These are phyloP conservation scores for Neurospora tetraspora DNA, from an alignment of 495 filamentous ascomycete species.

Conservation along the genomic window DNA sequence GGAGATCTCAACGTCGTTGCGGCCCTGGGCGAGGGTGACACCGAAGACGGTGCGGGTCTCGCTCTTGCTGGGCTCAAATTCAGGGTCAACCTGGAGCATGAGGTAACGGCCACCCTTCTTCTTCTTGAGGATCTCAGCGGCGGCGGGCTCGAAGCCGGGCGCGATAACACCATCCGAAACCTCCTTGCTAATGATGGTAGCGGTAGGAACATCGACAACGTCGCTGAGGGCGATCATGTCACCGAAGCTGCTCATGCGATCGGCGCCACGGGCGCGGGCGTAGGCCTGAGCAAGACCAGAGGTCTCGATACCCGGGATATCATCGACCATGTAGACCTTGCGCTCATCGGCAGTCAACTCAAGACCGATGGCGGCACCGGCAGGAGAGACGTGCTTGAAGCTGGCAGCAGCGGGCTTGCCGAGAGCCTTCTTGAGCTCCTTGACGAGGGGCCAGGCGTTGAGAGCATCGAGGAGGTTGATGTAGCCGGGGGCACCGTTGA, in stretches of 20 bases:
- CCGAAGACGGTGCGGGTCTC: constrained; percentile 86
- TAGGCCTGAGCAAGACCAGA: constrained; percentile 89
- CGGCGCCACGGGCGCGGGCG: constrained; percentile 85
- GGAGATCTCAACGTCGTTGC: constrained; percentile 81
- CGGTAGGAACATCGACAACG: constrained; percentile 78
- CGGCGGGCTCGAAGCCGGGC: constrained; percentile 71
- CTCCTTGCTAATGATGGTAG: constrained; percentile 93
- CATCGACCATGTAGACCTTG: constrained; percentile 97
- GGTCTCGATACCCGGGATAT: constrained; percentile 76
- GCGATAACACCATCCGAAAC: constrained; percentile 96
- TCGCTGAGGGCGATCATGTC: constrained; percentile 92
- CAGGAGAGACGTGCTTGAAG: constrained; percentile 98
- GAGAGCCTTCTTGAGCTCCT: constrained; percentile 85
- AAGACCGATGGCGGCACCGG: constrained; percentile 87
- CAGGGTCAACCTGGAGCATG: constrained; percentile 85
- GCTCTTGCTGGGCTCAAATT: constrained; percentile 63
- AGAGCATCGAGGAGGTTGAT: constrained; percentile 95
- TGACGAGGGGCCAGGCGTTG: constrained; percentile 93
- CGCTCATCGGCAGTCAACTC: constrained; percentile 77
- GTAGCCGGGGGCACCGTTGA: constrained; percentile 87
- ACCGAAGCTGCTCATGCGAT: constrained; percentile 95
- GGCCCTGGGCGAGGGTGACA: constrained; percentile 72
- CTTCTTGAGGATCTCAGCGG: constrained; percentile 85
- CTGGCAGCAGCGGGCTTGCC: constrained; percentile 86
- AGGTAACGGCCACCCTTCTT: constrained; percentile 98